Evolutionary conservation across 2,329 filamentous ascomycete genomes (phyloP).

Genomic region (Helminthosporium solani): DNA sequence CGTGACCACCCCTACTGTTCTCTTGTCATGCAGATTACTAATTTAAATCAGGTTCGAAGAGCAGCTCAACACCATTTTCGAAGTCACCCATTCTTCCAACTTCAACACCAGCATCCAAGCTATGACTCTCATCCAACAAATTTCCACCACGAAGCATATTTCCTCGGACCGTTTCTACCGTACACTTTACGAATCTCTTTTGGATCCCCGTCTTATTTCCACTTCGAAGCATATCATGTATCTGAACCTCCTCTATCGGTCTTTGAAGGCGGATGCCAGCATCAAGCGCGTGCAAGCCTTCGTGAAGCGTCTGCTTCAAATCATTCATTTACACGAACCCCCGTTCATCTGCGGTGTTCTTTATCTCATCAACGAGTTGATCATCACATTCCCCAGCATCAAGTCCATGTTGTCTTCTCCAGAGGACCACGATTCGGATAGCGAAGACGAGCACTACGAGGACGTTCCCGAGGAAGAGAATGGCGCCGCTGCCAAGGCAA

Average conservation of each 20-base stretch:
- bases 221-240: constrained; percentile 97
- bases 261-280: constrained; percentile 87
- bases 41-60: constrained; percentile 71
- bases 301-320: constrained; percentile 86
- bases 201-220: constrained; percentile 82
- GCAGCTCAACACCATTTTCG: constrained; percentile 91
- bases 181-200: constrained; percentile 89
- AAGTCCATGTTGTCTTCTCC: constrained; percentile 66
- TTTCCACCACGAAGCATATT: constrained; percentile 76
- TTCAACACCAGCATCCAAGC: constrained; percentile 99
- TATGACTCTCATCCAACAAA: constrained; percentile 89
- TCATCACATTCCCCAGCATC: constrained; percentile 76
- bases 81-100: constrained; percentile 94
- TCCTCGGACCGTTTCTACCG: constrained; percentile 90
- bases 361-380: constrained; percentile 81
- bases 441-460: constrained; percentile 70
- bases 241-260: constrained; percentile 84
- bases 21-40: constrained; percentile 9
- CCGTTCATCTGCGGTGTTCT: constrained; percentile 92
- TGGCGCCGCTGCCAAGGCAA: constrained; percentile 23
- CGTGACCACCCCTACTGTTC: constrained; percentile 28
- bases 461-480: constrained; percentile 58
- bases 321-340: constrained; percentile 84
- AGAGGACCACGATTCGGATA: constrained; percentile 75
- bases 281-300: constrained; percentile 93